These are phyloP conservation scores for Penicillium sp. DNA, from an alignment of 2,329 filamentous ascomycete genomes.

Conservation along the genomic window DNA sequence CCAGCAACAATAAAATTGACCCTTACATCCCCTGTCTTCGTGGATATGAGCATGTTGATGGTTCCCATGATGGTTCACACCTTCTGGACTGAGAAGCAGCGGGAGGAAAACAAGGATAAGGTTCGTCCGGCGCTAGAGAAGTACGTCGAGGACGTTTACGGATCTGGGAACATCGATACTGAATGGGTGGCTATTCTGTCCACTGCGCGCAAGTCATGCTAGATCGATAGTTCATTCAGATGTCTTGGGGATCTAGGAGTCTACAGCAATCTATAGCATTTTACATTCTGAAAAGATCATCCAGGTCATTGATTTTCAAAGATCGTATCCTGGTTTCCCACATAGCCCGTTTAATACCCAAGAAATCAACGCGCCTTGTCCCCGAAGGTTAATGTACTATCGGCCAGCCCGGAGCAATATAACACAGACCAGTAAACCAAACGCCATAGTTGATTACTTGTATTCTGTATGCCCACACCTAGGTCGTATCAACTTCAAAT, in stretches of 20 bases:
- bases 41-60: conserved; percentile 24
- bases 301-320: conserved; percentile 26
- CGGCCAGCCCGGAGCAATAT: conserved; percentile 25
- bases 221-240: not conserved
- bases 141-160: conserved; percentile 26
- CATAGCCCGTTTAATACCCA: conserved; percentile 22
- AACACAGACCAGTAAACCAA: conserved; percentile 31
- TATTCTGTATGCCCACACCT: conserved; percentile 15
- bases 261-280: not conserved
- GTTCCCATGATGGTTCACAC: conserved; percentile 20
- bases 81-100: conserved; percentile 32
- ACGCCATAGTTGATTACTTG: conserved; percentile 33
- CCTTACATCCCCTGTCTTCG: conserved; percentile 17
- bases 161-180: conserved; percentile 22
- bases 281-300: conserved; percentile 19
- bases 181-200: conserved; percentile 32
- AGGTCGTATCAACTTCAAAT: conserved; percentile 13
- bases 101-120: conserved; percentile 20
- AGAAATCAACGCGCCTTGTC: conserved; percentile 28
- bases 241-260: not conserved
- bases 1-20: conserved; percentile 13
- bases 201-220: conserved; percentile 27
- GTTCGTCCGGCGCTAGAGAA: conserved; percentile 21
- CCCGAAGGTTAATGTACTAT: conserved; percentile 24
- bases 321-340: conserved; percentile 27